Base-by-base conservation (phyloP, 2,329 filamentous ascomycete genomes). In the Cercospora sojina region DNA sequence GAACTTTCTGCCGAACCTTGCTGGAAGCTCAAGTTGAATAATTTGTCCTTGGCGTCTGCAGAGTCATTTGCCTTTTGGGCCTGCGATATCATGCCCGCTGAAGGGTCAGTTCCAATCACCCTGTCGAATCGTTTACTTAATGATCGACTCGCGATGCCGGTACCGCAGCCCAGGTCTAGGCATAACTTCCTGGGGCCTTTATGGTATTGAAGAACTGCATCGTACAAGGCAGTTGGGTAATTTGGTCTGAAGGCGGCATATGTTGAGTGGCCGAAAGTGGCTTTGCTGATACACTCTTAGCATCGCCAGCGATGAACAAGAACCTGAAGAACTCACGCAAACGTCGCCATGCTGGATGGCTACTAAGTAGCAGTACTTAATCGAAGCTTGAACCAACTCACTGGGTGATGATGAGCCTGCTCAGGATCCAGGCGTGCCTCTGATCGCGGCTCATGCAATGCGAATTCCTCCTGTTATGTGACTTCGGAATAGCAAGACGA, bases 81-180 rank as follows among this genome's bases (percentile, higher is more conserved):
- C 66, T 80, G 75, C 41, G 72, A 70, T 58, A 81, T 75, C 87
- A 90, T 90, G 66, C 81, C 81, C 0, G 79, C 71, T 16, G 86
- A 87, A 1, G 85, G 86, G 74, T 90, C 87, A 58, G 85, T 81
- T 31, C 82, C 87, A 27, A 86, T 73, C 23, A 85, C 80, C 20
- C 76, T 77, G 5, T 74, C 75, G 76, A 90, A 90, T 69, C 80
- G 76, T n/a, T 81, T 78, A 58, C 83, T 80, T 31, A 90, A 78
- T 27, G 81, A 81, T 7, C 85, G 83, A 6, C 86, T 80, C 23
- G 88, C 82, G 59, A 86, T 79, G 23, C 87, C 88, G 67, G 88
- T 87, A 3, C 88, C 88, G 70, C 85, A 87, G 58, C 88, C 88
- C n/a, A 90, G 79, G 73, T 90, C 88, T 8, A 90, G 74, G 61